Evolutionary conservation across 805 yeast species (phyloP).

Genomic region (Kregervanrija pseudodelftensis): DNA sequence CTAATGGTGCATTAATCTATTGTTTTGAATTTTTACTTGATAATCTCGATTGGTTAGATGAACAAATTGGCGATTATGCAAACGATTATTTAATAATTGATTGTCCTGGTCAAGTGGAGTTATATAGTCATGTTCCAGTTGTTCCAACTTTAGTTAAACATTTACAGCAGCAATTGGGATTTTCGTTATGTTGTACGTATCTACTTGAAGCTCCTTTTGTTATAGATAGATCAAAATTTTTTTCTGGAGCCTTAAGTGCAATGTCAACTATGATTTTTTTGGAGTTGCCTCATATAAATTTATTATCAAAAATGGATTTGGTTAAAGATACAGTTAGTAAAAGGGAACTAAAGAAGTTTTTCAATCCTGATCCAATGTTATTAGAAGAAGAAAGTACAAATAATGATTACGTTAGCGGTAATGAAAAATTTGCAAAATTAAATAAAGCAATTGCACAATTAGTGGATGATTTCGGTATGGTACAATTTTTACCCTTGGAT

Average conservation of each 20-base stretch:
- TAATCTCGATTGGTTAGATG: slow-evolving; percentile 95
- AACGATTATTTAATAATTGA: slow-evolving; percentile 93
- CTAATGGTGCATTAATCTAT: slow-evolving; percentile 89
- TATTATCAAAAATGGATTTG: slow-evolving; percentile 80
- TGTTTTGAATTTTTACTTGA: slow-evolving; percentile 88
- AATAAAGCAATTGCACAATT: slow-evolving; percentile 80
- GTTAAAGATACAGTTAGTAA: slow-evolving; percentile 71
- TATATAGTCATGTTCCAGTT: slow-evolving; percentile 91
- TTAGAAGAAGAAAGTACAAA: slow-evolving; percentile 34
- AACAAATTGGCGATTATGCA: slow-evolving; percentile 90
- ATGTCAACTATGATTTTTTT: slow-evolving; percentile 97
- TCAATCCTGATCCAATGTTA: slow-evolving; percentile 87
- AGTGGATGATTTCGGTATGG: slow-evolving; percentile 98
- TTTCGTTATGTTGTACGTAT: slow-evolving; percentile 88
- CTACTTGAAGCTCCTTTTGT: slow-evolving; percentile 91
- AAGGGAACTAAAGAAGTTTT: slow-evolving; percentile 70
- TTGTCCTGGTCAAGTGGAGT: slow-evolving; percentile 95
- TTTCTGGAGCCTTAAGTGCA: slow-evolving; percentile 91
- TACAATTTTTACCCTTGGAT: slow-evolving; percentile 88
- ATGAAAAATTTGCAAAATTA: slow-evolving; percentile 59
- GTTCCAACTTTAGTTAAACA: slow-evolving; percentile 86
- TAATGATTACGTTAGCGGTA: slow-evolving; percentile 25
- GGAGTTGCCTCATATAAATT: slow-evolving; percentile 91
- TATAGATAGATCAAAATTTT: slow-evolving; percentile 83
- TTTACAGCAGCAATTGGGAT: slow-evolving; percentile 68